Evolutionary conservation across 1,284 basidiomycete species (phyloP).

Genomic region (Meira miltonrushii): DNA sequence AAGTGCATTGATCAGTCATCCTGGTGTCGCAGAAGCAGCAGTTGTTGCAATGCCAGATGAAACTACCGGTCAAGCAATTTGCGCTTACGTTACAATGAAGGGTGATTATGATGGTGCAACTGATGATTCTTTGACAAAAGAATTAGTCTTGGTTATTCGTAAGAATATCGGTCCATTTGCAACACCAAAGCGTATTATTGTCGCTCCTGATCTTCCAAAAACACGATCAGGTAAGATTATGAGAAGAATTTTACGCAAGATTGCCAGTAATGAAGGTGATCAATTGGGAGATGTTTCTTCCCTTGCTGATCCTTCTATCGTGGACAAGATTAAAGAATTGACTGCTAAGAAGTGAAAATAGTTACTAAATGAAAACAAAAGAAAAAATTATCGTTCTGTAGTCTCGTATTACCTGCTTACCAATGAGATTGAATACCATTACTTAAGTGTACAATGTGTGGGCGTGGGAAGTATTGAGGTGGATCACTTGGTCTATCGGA

Average conservation of each 20-base stretch:
- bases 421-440: too few relatives aligned
- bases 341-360: neutral
- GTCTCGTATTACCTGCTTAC: too few relatives aligned
- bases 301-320: constrained; percentile 64
- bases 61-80: constrained; percentile 49
- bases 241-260: constrained; percentile 89
- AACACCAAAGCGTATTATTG: constrained; percentile 77
- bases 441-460: too few relatives aligned
- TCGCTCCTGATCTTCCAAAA: constrained; percentile 86
- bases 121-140: constrained; percentile 75
- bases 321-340: constrained; percentile 35
- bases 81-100: constrained; percentile 59
- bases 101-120: constrained; percentile 59
- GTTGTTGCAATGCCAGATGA: constrained; percentile 51
- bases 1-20: constrained; percentile 86
- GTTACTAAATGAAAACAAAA: neutral
- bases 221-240: constrained; percentile 96
- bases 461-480: too few relatives aligned
- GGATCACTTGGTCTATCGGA: too few relatives aligned
- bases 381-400: neutral
- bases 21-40: constrained; percentile 91
- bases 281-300: constrained; percentile 83
- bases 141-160: constrained; percentile 86
- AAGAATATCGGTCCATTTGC: constrained; percentile 62
- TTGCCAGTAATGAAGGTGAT: constrained; percentile 85